Conservation (phyloP, 371 early-diverging fungal genomes). For the Phascolomyces articulosus region DNA sequence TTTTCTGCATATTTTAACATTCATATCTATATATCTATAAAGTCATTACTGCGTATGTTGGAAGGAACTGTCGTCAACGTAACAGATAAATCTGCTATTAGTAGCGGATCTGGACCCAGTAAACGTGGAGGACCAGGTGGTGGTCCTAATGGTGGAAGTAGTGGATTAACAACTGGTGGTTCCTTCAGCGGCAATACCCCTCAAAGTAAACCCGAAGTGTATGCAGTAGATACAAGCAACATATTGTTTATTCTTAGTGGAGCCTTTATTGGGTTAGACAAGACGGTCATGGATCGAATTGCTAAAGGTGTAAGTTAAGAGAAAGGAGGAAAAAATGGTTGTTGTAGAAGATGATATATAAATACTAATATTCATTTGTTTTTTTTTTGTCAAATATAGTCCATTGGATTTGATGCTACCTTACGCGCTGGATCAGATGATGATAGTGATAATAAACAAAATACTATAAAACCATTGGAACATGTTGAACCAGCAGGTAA, state of each 20-base stretch:
- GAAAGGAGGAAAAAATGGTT: no score
- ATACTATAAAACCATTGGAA: constrained; percentile 35
- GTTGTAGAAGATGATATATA: no score
- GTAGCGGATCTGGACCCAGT: constrained; percentile 36
- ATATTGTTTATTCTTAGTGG: constrained; percentile 91
- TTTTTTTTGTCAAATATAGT: constrained; percentile 32
- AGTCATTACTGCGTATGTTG: constrained; percentile 82
- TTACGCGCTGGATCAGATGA: constrained; percentile 32
- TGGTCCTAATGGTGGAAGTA: constrained; percentile 54
- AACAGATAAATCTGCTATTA: constrained; percentile 77
- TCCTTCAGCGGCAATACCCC: not conserved
- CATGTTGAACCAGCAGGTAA: constrained; percentile 73
- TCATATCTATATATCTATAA: no score
- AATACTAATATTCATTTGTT: no score
- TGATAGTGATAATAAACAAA: not conserved
- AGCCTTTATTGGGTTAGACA: constrained; percentile 92
- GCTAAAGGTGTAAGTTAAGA: constrained; percentile 71
- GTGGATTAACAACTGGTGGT: constrained; percentile 40
- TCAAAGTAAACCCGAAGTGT: constrained; percentile 53
- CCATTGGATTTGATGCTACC: constrained; percentile 78
- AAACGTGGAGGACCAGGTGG: constrained; percentile 46
- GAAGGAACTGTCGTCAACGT: constrained; percentile 89
- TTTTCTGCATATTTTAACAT: no score
- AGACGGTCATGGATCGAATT: constrained; percentile 74
- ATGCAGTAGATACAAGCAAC: constrained; percentile 88